Base-by-base conservation (phyloP, 208 protist genomes). In the Crithidia fasciculata region DNA sequence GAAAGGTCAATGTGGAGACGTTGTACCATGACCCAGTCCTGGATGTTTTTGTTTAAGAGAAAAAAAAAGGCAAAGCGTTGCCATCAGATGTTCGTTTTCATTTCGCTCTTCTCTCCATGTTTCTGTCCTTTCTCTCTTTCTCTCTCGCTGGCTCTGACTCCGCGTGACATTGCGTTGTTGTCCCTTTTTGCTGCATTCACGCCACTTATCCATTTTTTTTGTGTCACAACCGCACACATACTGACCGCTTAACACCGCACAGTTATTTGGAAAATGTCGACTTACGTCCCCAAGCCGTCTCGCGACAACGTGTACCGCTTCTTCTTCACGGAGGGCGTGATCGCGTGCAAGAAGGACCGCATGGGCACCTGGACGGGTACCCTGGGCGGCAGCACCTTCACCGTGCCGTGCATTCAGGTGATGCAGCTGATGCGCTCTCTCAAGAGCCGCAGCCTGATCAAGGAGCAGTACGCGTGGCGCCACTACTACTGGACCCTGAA, bases 401-500 rank as follows among this genome's bases (percentile, higher is more conserved):
- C 63, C 5, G 87, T 91, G 18, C 89, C 91, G 68, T 84, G 82
- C 80, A 72, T 94, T 28, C 91, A 96, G 80, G 84, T 96, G 60
- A 94, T 94, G 88, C 89, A 96, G 82, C 83, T 96, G 61, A 94
- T 96, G 89, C 88, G 89, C 81, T 96, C 91, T 45, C 85, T 96
- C 74, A 94, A 94, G 85, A 96, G 91, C 86, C 91, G 91, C 76
- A 86, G 82, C 80, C 84, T 96, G 66, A 90, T 99, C 74, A 95
- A 93, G 80, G 93, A 98, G 88, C 83, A 93, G 81, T 99, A 95
- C 74, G 90, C 92, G 66, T 99, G 95, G 95, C 89, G 91, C 81
- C 89, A 98, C 82, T 97, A 94, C 88, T 98, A 98, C 91, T 98
- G 90, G 91, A 94, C 86, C 70, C 91, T 99, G 69, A 96, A 93